Percentiles rank a stretch among this genome's conserved stretches.
phyloP scores from a whole-genome alignment of 2,329 filamentous ascomycete species.

The Fusarium sp. region DNA sequence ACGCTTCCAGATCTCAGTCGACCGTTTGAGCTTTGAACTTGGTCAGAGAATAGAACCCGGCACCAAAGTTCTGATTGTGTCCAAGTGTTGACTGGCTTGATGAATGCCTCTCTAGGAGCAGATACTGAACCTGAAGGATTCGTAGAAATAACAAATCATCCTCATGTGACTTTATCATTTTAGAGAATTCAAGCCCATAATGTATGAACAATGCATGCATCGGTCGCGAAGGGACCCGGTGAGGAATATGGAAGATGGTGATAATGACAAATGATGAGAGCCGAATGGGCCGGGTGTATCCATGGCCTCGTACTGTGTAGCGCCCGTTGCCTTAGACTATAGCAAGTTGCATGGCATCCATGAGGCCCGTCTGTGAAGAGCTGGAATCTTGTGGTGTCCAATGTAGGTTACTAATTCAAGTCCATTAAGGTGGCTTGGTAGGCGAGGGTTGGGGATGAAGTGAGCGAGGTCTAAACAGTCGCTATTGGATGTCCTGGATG shows the following conservation, averaged over 20 bases:
- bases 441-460: not conserved
- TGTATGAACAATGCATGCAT: not conserved
- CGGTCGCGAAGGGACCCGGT: no score
- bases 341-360: not conserved
- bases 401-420: not conserved
- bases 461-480: constrained; percentile 5
- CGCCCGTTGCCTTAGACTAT: not conserved
- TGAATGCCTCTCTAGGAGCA: not conserved
- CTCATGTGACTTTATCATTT: not conserved
- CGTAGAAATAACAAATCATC: not conserved
- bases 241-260: not conserved
- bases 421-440: not conserved
- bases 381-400: not conserved
- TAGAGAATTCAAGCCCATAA: not conserved
- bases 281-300: not conserved
- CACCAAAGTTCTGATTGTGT: not conserved
- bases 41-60: not conserved
- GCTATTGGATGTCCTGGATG: not conserved
- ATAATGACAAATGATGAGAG: not conserved
- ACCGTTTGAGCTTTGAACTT: not conserved
- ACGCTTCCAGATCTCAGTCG: not conserved
- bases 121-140: not conserved
- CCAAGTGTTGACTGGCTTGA: not conserved
- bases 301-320: not conserved
- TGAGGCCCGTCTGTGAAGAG: not conserved